These are phyloP conservation scores for Tricladium varicosporioides DNA, from an alignment of 2,329 filamentous ascomycete species.

Conservation along the genomic window DNA sequence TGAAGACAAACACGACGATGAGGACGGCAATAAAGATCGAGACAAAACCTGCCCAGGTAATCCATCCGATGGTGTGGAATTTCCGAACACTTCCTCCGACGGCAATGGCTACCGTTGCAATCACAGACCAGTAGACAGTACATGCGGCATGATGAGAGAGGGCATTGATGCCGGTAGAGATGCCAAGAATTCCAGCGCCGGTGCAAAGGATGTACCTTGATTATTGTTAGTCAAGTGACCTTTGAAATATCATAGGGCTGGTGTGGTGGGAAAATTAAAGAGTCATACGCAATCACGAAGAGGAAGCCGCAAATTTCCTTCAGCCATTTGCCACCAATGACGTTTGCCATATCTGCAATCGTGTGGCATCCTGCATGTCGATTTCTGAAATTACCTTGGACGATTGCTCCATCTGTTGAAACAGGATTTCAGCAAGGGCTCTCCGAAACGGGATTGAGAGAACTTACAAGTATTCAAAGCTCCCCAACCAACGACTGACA, in stretches of 20 bases:
- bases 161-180: constrained; percentile 57
- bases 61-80: constrained; percentile 57
- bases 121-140: constrained; percentile 54
- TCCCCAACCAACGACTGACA: constrained; percentile 40
- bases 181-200: constrained; percentile 55
- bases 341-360: constrained; percentile 55
- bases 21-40: constrained; percentile 57
- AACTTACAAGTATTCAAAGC: constrained; percentile 27
- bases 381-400: constrained; percentile 50
- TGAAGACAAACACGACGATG: constrained; percentile 35
- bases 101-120: constrained; percentile 48
- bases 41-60: constrained; percentile 57
- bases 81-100: constrained; percentile 51
- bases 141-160: constrained; percentile 55
- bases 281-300: constrained; percentile 47
- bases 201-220: constrained; percentile 48
- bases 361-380: constrained; percentile 48
- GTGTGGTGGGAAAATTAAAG: not conserved
- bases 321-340: constrained; percentile 49
- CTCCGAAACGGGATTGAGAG: not conserved
- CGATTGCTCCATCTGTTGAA: constrained; percentile 38
- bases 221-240: too few relatives aligned
- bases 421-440: not conserved
- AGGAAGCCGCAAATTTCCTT: constrained; percentile 52
- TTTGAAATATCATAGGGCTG: too few relatives aligned